Conservation (phyloP, 352 stramenopile species). For the Pythium phragmiticola region DNA sequence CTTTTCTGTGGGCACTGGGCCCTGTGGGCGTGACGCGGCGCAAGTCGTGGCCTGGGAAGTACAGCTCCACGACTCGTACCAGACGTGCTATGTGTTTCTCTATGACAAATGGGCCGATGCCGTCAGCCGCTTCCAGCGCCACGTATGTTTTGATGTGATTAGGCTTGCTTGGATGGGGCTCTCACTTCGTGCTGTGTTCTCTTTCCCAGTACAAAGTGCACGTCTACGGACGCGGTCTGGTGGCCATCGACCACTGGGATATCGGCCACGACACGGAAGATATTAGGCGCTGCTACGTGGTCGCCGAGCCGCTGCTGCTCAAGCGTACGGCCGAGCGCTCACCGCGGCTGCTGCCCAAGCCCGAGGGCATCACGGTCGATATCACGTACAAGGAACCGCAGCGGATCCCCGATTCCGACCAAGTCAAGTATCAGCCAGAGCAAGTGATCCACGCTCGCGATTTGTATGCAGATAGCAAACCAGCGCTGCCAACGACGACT, state of each 20-base stretch:
- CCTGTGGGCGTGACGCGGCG: slow-evolving; percentile 52
- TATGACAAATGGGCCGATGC: slow-evolving; percentile 73
- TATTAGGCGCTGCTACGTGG: slow-evolving; percentile 45
- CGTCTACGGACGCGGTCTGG: slow-evolving; percentile 50
- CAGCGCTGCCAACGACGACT: neutral
- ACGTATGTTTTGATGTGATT: slow-evolving; percentile 34
- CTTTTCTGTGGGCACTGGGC: slow-evolving; percentile 58
- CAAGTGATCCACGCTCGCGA: slow-evolving; percentile 43
- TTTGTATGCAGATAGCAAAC: slow-evolving; percentile 24
- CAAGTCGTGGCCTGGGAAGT: slow-evolving; percentile 53
- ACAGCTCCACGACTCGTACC: slow-evolving; percentile 44
- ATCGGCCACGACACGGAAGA: slow-evolving; percentile 68
- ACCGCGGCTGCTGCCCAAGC: slow-evolving; percentile 34
- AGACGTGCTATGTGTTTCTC: slow-evolving; percentile 62
- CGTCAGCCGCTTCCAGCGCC: slow-evolving; percentile 57
- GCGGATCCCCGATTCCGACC: slow-evolving; percentile 47
- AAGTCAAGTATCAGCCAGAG: slow-evolving; percentile 49
- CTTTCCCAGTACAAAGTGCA: slow-evolving; percentile 56
- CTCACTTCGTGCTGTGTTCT: neutral
- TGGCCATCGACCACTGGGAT: slow-evolving; percentile 50
- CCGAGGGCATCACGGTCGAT: slow-evolving; percentile 41
- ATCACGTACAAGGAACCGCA: slow-evolving; percentile 57
- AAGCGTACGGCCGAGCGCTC: slow-evolving; percentile 43
- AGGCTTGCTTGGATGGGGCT: neutral
- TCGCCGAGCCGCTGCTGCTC: slow-evolving; percentile 59